Percentiles rank a stretch among this genome's conserved stretches.
Evolutionary conservation across 2,329 filamentous ascomycete species (phyloP).

Genomic region (Paracoccidioides lutzii): DNA sequence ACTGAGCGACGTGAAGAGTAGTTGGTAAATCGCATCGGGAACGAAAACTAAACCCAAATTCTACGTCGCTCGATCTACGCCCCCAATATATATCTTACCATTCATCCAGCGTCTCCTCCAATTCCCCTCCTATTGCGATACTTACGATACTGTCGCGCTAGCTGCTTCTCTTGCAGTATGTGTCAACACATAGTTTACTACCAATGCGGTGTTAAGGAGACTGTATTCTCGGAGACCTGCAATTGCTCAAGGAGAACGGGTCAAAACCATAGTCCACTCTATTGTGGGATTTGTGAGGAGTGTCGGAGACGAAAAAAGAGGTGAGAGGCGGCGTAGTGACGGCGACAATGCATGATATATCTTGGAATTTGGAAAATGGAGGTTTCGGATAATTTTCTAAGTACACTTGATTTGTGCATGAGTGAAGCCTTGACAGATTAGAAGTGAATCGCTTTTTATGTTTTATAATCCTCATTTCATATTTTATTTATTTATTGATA

Average conservation of each 20-base stretch:
- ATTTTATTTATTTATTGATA: not conserved
- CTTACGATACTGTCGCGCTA: not conserved
- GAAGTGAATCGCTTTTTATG: not conserved
- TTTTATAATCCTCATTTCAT: not conserved
- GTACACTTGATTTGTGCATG: not conserved
- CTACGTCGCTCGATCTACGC: not conserved
- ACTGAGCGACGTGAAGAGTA: not conserved
- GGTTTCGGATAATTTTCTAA: not conserved
- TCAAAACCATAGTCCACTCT: slow-evolving; percentile 6
- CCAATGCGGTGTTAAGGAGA: slow-evolving; percentile 12
- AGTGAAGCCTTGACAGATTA: not conserved
- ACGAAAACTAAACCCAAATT: not conserved
- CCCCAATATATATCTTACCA: not conserved
- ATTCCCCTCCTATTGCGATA: too few relatives aligned
- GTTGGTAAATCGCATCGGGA: not conserved
- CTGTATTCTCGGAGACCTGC: slow-evolving; percentile 11
- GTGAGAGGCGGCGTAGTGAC: not conserved
- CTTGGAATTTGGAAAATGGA: not conserved
- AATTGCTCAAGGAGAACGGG: slow-evolving; percentile 8
- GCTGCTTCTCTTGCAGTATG: slow-evolving; percentile 4
- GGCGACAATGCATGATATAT: not conserved
- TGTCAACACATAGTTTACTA: slow-evolving; percentile 12
- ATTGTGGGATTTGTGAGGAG: slow-evolving; percentile 12
- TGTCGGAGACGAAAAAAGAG: slow-evolving; percentile 1
- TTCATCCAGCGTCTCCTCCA: not conserved